These are phyloP conservation scores for Lecanicillium sp. DNA, from an alignment of 2,329 filamentous ascomycete genomes.

Conservation along the genomic window DNA sequence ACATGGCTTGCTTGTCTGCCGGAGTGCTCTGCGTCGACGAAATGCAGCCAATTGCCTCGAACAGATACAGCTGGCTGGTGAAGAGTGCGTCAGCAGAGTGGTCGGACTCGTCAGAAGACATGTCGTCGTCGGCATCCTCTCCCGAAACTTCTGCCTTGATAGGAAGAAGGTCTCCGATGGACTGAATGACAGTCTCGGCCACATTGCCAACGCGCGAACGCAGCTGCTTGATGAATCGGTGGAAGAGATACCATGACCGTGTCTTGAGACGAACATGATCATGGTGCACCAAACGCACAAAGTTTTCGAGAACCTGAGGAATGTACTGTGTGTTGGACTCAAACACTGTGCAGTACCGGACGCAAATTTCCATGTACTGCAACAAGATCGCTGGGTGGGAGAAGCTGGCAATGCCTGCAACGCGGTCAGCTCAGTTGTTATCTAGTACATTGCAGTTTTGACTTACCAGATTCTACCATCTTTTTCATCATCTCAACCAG, in stretches of 20 bases:
- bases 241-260: constrained; percentile 95
- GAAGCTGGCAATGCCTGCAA: constrained; percentile 69
- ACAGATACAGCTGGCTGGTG: constrained; percentile 83
- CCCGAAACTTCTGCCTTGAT: constrained; percentile 85
- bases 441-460: constrained; percentile 7
- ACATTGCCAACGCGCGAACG: constrained; percentile 78
- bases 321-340: constrained; percentile 76
- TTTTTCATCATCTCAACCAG: constrained; percentile 88
- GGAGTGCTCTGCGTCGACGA: constrained; percentile 73
- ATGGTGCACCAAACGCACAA: constrained; percentile 84
- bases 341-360: constrained; percentile 88
- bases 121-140: constrained; percentile 74
- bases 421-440: no score
- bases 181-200: constrained; percentile 84
- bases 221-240: constrained; percentile 83
- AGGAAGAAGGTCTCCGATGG: constrained; percentile 76
- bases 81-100: constrained; percentile 87
- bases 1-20: constrained; percentile 76
- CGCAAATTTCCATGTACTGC: constrained; percentile 98
- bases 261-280: constrained; percentile 78
- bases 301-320: constrained; percentile 79
- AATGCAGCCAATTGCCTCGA: constrained; percentile 89
- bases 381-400: constrained; percentile 86
- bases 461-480: constrained; percentile 84
- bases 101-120: constrained; percentile 89